A percentile compares a stretch with the other conserved stretches of the same genome.
Evolutionary conservation across 179 eudicot species (phyloP).

Genomic region (Pouteria campechiana): DNA sequence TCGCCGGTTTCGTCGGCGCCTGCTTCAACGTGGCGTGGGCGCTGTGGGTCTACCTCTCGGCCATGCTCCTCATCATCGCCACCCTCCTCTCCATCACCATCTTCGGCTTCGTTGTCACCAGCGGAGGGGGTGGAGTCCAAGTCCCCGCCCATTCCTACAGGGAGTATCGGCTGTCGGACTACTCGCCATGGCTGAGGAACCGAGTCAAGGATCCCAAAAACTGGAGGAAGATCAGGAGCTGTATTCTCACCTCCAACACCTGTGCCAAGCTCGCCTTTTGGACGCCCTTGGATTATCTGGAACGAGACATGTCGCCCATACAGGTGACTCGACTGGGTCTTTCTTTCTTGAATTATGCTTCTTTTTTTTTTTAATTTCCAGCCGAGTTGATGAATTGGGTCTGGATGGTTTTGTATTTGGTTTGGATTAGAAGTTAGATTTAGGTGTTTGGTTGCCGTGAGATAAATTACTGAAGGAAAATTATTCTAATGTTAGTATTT

Average conservation of each 20-base stretch:
- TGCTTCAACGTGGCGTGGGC: slow-evolving; percentile 86
- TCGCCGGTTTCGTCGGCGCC: slow-evolving; percentile 83
- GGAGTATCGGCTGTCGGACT: slow-evolving; percentile 46
- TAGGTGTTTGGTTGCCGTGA: too few species aligned
- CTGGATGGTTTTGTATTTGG: too few species aligned
- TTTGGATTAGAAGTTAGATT: too few species aligned
- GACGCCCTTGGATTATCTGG: slow-evolving; percentile 60
- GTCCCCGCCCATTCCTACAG: slow-evolving; percentile 43
- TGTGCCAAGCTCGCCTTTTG: slow-evolving; percentile 45
- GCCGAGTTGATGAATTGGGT: too few species aligned
- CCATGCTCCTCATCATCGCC: slow-evolving; percentile 54
- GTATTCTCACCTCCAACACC: slow-evolving; percentile 58
- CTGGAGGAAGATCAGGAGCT: slow-evolving; percentile 53
- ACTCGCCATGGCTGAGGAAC: slow-evolving; percentile 58
- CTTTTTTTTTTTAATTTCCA: too few species aligned
- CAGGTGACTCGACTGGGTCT: too few species aligned
- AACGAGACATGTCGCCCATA: slow-evolving; percentile 25
- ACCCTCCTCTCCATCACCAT: slow-evolving; percentile 42
- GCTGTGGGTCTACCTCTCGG: slow-evolving; percentile 51
- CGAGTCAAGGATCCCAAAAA: slow-evolving; percentile 25
- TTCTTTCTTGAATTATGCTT: too few species aligned
- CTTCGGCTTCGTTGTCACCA: slow-evolving; percentile 70
- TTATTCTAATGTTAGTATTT: too few species aligned
- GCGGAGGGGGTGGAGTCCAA: slow-evolving; percentile 42
- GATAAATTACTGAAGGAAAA: too few species aligned